phyloP scores from a whole-genome alignment of 2,329 filamentous ascomycete species.

The Parascedosporium putredinis region DNA sequence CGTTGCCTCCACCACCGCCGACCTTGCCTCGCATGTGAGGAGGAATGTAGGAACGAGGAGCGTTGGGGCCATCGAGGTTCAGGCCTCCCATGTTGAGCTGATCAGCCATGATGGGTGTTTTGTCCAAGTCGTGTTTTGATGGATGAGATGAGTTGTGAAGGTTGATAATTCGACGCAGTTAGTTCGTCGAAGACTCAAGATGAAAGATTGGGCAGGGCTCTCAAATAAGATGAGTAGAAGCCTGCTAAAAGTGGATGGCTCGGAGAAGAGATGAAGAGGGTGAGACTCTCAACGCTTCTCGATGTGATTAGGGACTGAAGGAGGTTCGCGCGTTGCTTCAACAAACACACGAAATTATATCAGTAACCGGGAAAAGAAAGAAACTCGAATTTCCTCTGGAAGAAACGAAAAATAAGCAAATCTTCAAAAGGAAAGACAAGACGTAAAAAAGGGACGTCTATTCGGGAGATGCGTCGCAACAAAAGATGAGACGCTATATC shows the following conservation, averaged over 20 bases:
- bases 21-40: conserved; percentile 65
- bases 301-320: conserved; percentile 18
- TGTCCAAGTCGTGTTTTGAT: conserved; percentile 13
- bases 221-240: conserved; percentile 4
- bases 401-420: conserved; percentile 28
- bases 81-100: conserved; percentile 75
- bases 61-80: conserved; percentile 44
- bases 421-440: conserved; percentile 37
- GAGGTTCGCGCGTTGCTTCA: conserved; percentile 1
- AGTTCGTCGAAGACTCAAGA: too few species aligned
- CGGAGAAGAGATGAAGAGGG: conserved; percentile 5
- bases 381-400: conserved; percentile 21
- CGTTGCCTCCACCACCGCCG: conserved; percentile 18
- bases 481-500: neutral
- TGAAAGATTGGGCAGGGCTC: too few species aligned
- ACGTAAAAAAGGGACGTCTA: conserved; percentile 17
- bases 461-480: conserved; percentile 9
- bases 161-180: too few species aligned
- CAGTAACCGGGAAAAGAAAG: conserved; percentile 8
- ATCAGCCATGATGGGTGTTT: conserved; percentile 57
- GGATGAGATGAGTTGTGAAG: conserved; percentile 10
- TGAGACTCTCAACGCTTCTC: conserved; percentile 7
- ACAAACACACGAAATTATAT: conserved; percentile 7
- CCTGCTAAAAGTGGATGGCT: conserved; percentile 18
- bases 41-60: conserved; percentile 65